Conservation (phyloP, 495 filamentous ascomycete species). For the Aspergillus ostianus region DNA sequence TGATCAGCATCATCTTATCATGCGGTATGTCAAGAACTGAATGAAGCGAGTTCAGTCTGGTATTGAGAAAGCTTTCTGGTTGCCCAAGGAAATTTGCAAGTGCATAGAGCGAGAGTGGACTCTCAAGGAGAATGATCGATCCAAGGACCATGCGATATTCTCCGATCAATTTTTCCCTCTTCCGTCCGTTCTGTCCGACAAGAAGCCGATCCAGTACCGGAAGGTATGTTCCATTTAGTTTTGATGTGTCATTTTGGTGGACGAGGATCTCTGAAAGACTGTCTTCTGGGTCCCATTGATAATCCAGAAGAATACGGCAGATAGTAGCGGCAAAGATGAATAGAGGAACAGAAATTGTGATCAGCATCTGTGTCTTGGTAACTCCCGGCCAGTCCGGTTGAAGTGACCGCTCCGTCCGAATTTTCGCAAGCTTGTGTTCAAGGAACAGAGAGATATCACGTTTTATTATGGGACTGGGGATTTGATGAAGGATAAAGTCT, state of each 20-base stretch:
- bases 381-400: conserved; percentile 38
- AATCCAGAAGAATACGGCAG: conserved; percentile 23
- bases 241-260: conserved; percentile 10
- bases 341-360: conserved; percentile 20
- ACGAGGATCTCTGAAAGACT: conserved; percentile 18
- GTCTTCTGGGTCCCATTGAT: conserved; percentile 13
- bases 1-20: conserved; percentile 14
- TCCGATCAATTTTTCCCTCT: conserved; percentile 5
- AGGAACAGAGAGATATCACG: conserved; percentile 29
- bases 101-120: conserved; percentile 15
- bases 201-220: conserved; percentile 25
- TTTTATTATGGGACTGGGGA: conserved; percentile 12
- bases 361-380: conserved; percentile 8
- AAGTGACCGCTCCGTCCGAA: conserved; percentile 13
- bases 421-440: conserved; percentile 15
- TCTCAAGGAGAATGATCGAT: conserved; percentile 19
- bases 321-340: conserved; percentile 34
- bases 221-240: conserved; percentile 23
- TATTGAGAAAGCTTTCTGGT: conserved; percentile 1
- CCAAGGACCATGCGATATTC: conserved; percentile 22
- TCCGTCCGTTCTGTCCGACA: conserved; percentile 1
- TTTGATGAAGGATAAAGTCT: conserved; percentile 21
- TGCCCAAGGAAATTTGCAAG: conserved; percentile 12
- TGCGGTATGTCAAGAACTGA: conserved; percentile 23
- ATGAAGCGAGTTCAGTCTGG: conserved; percentile 14